phyloP scores from a whole-genome alignment of 2,329 filamentous ascomycete genomes.

The Epichloe sibirici region DNA sequence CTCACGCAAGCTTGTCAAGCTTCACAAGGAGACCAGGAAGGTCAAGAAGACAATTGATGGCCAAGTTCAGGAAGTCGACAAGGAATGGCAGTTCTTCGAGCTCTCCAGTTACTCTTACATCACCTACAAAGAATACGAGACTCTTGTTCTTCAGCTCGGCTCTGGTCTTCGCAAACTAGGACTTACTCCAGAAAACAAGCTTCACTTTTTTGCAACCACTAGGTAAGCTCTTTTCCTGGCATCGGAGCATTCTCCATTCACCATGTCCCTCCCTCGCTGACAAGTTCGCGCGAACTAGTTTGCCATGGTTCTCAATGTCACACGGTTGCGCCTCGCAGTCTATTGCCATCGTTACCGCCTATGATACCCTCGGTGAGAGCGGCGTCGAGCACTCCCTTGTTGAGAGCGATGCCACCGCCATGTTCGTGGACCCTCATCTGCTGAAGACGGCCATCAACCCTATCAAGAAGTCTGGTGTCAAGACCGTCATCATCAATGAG shows the following conservation, averaged over 20 bases:
- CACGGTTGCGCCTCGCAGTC: slow-evolving; percentile 72
- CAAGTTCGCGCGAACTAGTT: slow-evolving; percentile 30
- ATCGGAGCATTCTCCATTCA: not conserved
- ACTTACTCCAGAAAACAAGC: slow-evolving; percentile 49
- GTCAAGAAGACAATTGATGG: slow-evolving; percentile 81
- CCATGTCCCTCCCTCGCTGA: not conserved
- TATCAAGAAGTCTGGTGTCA: slow-evolving; percentile 44
- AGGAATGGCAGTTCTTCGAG: slow-evolving; percentile 87
- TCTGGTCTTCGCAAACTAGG: slow-evolving; percentile 65
- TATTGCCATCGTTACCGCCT: slow-evolving; percentile 84
- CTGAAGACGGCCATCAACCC: slow-evolving; percentile 46
- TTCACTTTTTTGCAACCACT: slow-evolving; percentile 79
- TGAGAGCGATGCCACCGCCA: slow-evolving; percentile 68
- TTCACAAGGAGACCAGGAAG: slow-evolving; percentile 78
- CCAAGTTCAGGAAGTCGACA: slow-evolving; percentile 66
- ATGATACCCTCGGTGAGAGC: slow-evolving; percentile 79
- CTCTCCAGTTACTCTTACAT: slow-evolving; percentile 64
- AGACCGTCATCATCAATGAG: slow-evolving; percentile 52
- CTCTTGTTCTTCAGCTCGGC: slow-evolving; percentile 55
- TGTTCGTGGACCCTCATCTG: slow-evolving; percentile 79
- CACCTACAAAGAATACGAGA: slow-evolving; percentile 69
- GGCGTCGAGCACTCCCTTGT: slow-evolving; percentile 77
- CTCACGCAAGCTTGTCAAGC: slow-evolving; percentile 59
- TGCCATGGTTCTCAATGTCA: slow-evolving; percentile 73
- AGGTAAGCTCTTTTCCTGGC: slow-evolving; percentile 36